These are phyloP conservation scores for Agarophyton chilense DNA, from an alignment of 23 red algal genomes.

Conservation along the genomic window DNA sequence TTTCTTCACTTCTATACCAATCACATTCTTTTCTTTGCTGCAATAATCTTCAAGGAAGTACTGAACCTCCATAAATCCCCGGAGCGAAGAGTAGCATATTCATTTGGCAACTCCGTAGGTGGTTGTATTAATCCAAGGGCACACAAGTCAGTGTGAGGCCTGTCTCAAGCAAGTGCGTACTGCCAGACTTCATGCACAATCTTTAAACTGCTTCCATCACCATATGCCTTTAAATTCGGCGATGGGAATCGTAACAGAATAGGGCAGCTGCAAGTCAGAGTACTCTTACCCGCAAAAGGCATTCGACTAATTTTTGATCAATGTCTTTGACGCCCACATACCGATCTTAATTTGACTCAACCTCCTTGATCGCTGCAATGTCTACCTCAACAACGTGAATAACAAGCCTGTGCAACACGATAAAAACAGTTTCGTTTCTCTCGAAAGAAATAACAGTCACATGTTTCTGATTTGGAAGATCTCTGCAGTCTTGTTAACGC, in stretches of 20 bases:
- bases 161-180: no score
- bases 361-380: neutral
- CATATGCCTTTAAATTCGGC: no score
- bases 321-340: neutral
- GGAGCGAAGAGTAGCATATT: neutral
- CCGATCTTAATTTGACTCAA: neutral
- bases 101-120: neutral
- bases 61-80: neutral
- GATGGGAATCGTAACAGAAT: neutral
- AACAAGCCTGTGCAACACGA: neutral
- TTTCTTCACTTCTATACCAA: no score
- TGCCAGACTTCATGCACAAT: no score
- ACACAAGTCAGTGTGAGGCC: neutral
- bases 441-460: conserved; percentile 18
- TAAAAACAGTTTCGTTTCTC: no score
- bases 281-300: neutral
- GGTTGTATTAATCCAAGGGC: neutral
- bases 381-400: neutral
- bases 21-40: no score
- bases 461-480: conserved; percentile 23
- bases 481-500: neutral
- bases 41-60: no score
- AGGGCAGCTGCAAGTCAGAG: neutral
- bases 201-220: no score
- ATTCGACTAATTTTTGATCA: neutral